These are phyloP conservation scores for Penicillium sp. DNA, from an alignment of 2,329 filamentous ascomycete genomes.

Conservation along the genomic window DNA sequence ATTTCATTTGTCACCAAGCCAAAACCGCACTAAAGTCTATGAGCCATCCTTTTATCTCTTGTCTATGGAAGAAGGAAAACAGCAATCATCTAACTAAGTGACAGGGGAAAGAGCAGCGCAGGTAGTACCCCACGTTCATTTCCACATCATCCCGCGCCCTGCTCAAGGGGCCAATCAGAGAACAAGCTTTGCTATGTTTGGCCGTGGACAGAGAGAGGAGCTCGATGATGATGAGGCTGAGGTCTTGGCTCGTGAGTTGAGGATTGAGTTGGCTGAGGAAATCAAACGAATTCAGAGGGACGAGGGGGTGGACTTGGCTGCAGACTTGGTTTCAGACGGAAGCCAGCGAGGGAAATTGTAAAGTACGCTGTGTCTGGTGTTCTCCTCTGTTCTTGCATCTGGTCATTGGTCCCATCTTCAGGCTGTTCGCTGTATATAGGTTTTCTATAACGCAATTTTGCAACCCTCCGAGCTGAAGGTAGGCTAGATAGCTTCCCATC, in stretches of 20 bases:
- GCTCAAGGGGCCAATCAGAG: conserved; percentile 28
- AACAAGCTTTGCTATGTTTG: conserved; percentile 45
- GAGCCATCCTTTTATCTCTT: background rate
- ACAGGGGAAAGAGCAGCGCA: conserved; percentile 77
- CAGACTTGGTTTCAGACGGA: conserved; percentile 2
- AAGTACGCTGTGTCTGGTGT: background rate
- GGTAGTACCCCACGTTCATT: conserved; percentile 90
- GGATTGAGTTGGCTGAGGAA: conserved; percentile 37
- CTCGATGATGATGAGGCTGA: conserved; percentile 47
- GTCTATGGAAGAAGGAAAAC: background rate
- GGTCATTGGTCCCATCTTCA: background rate
- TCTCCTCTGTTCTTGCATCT: background rate
- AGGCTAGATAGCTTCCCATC: background rate
- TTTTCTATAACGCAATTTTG: background rate
- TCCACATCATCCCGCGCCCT: conserved; percentile 87
- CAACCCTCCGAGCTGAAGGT: background rate
- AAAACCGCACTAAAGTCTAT: background rate
- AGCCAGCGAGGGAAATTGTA: conserved; percentile 22
- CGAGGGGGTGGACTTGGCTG: conserved; percentile 37
- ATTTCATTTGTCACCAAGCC: background rate
- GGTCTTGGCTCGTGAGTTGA: conserved; percentile 34
- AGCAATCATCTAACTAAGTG: background rate
- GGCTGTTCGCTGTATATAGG: background rate
- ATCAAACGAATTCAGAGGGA: conserved; percentile 32
- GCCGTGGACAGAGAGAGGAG: conserved; percentile 46